phyloP scores from a whole-genome alignment of 2,329 filamentous ascomycete species.

The Cladosporium sphaerospermum region DNA sequence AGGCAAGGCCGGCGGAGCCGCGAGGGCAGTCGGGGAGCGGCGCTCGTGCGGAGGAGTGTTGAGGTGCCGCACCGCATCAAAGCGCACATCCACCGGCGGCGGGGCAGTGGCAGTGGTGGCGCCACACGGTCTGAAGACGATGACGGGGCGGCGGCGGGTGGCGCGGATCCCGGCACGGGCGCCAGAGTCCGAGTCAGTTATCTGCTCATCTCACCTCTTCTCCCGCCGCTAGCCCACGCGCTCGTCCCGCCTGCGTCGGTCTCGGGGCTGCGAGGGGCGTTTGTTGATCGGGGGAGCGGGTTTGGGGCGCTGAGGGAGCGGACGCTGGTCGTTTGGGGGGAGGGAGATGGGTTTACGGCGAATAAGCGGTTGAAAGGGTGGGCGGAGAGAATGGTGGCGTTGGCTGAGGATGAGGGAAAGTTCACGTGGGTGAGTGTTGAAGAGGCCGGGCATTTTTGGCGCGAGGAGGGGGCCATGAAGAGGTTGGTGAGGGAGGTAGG shows the following conservation, averaged over 20 bases:
- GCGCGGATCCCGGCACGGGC: constrained; percentile 10
- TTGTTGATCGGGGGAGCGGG: constrained; percentile 6
- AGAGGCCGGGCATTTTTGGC: constrained; percentile 49
- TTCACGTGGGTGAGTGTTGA: constrained; percentile 42
- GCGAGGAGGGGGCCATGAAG: constrained; percentile 32
- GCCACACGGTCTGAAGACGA: constrained; percentile 26
- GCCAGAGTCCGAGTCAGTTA: constrained; percentile 28
- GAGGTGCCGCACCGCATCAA: constrained; percentile 33
- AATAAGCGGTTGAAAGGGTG: constrained; percentile 60
- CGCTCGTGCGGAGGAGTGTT: constrained; percentile 34
- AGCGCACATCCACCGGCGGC: constrained; percentile 20
- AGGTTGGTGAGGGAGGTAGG: constrained; percentile 15
- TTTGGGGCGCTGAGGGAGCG: constrained; percentile 51
- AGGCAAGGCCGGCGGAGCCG: constrained; percentile 33
- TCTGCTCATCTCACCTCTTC: constrained; percentile 43
- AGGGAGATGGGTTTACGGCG: constrained; percentile 67
- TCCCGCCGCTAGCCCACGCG: constrained; percentile 37
- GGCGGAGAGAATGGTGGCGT: constrained; percentile 48
- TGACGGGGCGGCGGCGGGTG: constrained; percentile 15
- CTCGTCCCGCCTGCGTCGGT: constrained; percentile 25
- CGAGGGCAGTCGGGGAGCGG: constrained; percentile 32
- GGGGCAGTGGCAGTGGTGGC: constrained; percentile 13
- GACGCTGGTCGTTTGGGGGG: constrained; percentile 68
- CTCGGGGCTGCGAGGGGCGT: constrained; percentile 15
- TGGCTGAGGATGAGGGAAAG: no score